Conservation (phyloP, 2,329 filamentous ascomycete genomes). For the Colletotrichum salicis region DNA sequence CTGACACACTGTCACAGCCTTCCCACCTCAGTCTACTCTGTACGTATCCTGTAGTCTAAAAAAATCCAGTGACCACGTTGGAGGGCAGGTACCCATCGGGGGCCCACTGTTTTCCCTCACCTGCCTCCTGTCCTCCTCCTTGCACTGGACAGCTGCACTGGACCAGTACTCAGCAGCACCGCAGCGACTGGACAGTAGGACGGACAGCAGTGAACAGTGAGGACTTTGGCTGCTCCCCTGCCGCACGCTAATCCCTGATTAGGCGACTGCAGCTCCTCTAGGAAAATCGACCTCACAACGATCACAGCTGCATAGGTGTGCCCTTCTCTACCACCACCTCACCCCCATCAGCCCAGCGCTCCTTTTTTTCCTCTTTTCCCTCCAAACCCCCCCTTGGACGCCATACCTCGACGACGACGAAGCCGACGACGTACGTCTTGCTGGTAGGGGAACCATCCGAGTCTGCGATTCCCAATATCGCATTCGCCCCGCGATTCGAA, state of each 20-base stretch:
- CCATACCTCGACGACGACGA: conserved; percentile 11
- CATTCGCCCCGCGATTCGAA: conserved; percentile 41
- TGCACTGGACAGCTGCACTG: neutral
- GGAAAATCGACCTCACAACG: conserved; percentile 42
- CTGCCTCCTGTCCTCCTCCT: conserved; percentile 3
- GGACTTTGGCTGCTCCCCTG: conserved; percentile 25
- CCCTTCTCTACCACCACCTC: conserved; percentile 28
- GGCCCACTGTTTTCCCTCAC: conserved; percentile 29
- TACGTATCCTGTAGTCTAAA: too few species aligned
- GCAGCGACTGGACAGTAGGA: neutral
- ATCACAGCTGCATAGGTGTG: conserved; percentile 34
- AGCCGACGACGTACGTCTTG: conserved; percentile 16
- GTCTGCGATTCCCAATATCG: conserved; percentile 31
- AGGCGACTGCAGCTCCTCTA: conserved; percentile 43
- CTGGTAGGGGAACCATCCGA: conserved; percentile 19
- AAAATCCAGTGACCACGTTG: conserved; percentile 24
- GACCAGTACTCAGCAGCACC: too few species aligned
- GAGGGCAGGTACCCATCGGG: conserved; percentile 9
- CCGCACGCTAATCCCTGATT: conserved; percentile 47
- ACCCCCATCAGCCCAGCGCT: conserved; percentile 26
- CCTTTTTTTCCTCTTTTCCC: conserved; percentile 20
- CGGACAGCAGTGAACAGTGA: conserved; percentile 9
- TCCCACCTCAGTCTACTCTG: neutral
- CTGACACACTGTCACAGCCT: conserved; percentile 22
- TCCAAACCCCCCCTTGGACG: neutral